Percentiles rank a stretch among this genome's conserved stretches.
Conservation (phyloP, 2,329 filamentous ascomycete species). For the Tolypocladium amazonense region DNA sequence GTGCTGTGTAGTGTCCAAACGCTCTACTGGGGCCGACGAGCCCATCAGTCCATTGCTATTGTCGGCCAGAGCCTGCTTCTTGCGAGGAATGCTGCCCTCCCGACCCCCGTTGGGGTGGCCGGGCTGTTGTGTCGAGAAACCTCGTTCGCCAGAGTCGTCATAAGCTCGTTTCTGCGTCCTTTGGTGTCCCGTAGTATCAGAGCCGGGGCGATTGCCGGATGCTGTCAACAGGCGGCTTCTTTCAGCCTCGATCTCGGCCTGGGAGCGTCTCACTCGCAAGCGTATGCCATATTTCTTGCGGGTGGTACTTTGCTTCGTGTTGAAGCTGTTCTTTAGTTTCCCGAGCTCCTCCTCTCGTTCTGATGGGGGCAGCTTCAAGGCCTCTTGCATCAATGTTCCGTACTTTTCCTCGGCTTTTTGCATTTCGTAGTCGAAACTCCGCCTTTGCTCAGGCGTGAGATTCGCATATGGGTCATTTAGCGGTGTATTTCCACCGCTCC, state of each 20-base stretch:
- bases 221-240: constrained; percentile 24
- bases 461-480: constrained; percentile 33
- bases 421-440: constrained; percentile 18
- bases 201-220: too few relatives aligned
- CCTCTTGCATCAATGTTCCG: constrained; percentile 29
- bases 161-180: background rate
- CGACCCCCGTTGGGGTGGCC: background rate
- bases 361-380: constrained; percentile 24
- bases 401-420: constrained; percentile 22
- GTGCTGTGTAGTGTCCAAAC: constrained; percentile 22
- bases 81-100: background rate
- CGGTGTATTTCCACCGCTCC: constrained; percentile 5
- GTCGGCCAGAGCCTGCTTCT: constrained; percentile 5
- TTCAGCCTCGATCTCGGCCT: constrained; percentile 33
- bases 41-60: constrained; percentile 25
- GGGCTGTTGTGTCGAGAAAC: background rate
- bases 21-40: constrained; percentile 24
- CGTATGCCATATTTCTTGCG: constrained; percentile 48
- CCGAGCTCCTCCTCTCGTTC: constrained; percentile 22
- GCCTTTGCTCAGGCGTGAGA: constrained; percentile 19
- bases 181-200: background rate
- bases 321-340: constrained; percentile 39
- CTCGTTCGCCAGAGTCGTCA: background rate
- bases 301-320: constrained; percentile 45
- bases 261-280: constrained; percentile 37